phyloP scores from a whole-genome alignment of 108 stramenopile genomes.

The Fragilaria radians region DNA sequence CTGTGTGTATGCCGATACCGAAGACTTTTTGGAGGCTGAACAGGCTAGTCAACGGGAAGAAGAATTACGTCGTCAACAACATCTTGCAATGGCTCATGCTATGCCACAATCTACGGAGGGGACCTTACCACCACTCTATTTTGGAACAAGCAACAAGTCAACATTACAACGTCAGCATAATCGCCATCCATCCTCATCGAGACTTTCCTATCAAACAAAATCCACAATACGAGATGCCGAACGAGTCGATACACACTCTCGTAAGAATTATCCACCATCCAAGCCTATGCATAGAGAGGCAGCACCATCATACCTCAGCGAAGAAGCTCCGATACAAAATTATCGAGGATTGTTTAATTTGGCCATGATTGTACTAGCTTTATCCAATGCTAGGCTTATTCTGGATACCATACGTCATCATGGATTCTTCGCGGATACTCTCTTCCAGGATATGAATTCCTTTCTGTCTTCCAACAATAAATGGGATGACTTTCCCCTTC shows the following conservation, averaged over 20 bases:
- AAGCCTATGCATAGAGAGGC: constrained; percentile 64
- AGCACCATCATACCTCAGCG: constrained; percentile 51
- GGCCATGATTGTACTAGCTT: constrained; percentile 62
- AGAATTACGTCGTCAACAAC: constrained; percentile 23
- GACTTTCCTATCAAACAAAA: constrained; percentile 25
- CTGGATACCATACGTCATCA: constrained; percentile 45
- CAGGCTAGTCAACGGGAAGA: constrained; percentile 20
- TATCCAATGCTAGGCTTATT: constrained; percentile 70
- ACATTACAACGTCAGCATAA: constrained; percentile 19
- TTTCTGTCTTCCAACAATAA: constrained; percentile 4
- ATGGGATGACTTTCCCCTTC: constrained; percentile 17
- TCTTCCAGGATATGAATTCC: constrained; percentile 6
- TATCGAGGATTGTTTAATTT: constrained; percentile 80
- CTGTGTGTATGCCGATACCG: constrained; percentile 70
- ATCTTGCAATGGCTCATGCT: constrained; percentile 21
- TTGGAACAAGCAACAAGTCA: constrained; percentile 24
- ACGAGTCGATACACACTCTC: constrained; percentile 30
- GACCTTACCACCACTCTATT: constrained; percentile 44
- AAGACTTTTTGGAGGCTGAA: constrained; percentile 40
- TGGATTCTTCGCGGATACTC: constrained; percentile 49
- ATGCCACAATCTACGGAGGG: constrained; percentile 28
- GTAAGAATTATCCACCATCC: constrained; percentile 53
- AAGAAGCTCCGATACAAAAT: constrained; percentile 55
- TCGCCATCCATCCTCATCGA: not conserved
- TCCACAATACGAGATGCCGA: constrained; percentile 33